These are phyloP conservation scores for Tarenaya hassleriana DNA, from an alignment of 345 rosid genomes.

Conservation along the genomic window DNA sequence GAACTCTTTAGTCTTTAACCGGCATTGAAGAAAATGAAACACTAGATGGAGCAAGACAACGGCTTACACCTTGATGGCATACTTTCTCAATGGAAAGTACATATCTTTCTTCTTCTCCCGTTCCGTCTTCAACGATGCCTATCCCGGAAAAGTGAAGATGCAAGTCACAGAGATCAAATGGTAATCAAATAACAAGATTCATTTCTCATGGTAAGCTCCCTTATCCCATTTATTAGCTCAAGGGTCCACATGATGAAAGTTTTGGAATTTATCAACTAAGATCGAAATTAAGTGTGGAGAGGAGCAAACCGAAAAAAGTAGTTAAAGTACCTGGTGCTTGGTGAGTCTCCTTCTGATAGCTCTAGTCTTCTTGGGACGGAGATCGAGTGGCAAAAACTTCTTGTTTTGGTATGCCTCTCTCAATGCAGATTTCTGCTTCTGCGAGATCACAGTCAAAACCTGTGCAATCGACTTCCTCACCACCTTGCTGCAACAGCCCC, in stretches of 20 bases:
- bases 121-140: slow-evolving; percentile 74
- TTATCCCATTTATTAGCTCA: not conserved
- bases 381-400: slow-evolving; percentile 79
- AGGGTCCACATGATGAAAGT: not conserved
- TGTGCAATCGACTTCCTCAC: slow-evolving; percentile 90
- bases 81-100: slow-evolving; percentile 86
- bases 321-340: slow-evolving; percentile 79
- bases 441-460: slow-evolving; percentile 85
- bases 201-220: too few species aligned
- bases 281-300: too few species aligned
- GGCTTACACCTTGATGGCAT: slow-evolving; percentile 77
- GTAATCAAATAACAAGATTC: too few species aligned
- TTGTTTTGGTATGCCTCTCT: slow-evolving; percentile 81
- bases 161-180: not conserved
- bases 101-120: slow-evolving; percentile 85
- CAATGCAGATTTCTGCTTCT: slow-evolving; percentile 77
- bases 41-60: not conserved
- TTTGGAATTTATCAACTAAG: too few species aligned
- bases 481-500: slow-evolving; percentile 57
- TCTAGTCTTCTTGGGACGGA: slow-evolving; percentile 95
- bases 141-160: not conserved
- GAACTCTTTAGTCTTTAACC: too few species aligned
- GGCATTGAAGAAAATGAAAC: too few species aligned
- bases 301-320: not conserved
- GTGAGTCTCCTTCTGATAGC: slow-evolving; percentile 90